Evolutionary conservation across 2,329 filamentous ascomycete species (phyloP).

Genomic region (Alternaria brassicae): DNA sequence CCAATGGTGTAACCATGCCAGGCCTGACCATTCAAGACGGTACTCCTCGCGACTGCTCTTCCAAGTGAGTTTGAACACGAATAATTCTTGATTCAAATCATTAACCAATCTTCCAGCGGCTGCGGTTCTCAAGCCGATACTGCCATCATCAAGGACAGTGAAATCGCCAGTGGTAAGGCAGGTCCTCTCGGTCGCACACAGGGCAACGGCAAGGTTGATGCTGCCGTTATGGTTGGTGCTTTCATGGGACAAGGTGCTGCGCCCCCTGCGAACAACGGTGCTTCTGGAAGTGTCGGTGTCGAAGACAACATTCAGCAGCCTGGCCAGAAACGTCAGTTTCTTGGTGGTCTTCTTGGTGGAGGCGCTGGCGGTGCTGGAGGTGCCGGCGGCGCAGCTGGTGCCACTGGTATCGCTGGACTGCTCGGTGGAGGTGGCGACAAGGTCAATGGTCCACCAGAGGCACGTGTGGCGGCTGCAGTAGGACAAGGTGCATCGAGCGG

Average conservation of each 20-base stretch:
- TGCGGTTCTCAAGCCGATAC: conserved; percentile 73
- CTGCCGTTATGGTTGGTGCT: conserved; percentile 63
- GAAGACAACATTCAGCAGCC: conserved; percentile 41
- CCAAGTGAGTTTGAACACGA: conserved; percentile 37
- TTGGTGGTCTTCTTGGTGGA: conserved; percentile 47
- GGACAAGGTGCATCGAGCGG: conserved; percentile 63
- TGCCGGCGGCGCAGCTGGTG: conserved; percentile 31
- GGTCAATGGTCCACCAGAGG: conserved; percentile 57
- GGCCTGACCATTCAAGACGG: conserved; percentile 69
- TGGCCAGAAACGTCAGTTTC: conserved; percentile 40
- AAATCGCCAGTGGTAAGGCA: conserved; percentile 62
- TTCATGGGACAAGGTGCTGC: conserved; percentile 61
- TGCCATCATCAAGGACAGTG: conserved; percentile 69
- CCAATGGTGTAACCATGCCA: conserved; percentile 69
- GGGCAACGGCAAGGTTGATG: conserved; percentile 66
- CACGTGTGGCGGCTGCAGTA: conserved; percentile 61
- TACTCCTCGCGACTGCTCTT: conserved; percentile 71
- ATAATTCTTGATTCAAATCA: neutral
- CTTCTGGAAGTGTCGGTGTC: conserved; percentile 40
- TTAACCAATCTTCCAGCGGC: conserved; percentile 35
- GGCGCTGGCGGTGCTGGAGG: conserved; percentile 30
- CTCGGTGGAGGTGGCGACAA: conserved; percentile 57
- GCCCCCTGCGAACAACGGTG: conserved; percentile 42
- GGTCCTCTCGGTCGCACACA: conserved; percentile 69
- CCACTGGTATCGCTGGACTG: conserved; percentile 41